phyloP scores from a whole-genome alignment of 257 asterid genomes.

The Anisodus tanguticus region DNA sequence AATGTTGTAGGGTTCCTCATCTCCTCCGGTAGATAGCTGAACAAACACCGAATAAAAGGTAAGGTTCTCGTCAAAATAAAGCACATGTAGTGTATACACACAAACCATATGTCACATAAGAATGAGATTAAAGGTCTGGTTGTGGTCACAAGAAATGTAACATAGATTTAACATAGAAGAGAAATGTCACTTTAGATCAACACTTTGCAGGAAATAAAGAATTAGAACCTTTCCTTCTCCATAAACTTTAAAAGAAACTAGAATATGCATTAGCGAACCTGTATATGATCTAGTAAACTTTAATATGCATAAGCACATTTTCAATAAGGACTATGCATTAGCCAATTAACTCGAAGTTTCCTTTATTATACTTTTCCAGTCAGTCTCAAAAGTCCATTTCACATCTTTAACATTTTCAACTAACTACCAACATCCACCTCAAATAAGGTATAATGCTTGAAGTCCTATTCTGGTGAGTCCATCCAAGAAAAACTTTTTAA shows the following conservation, averaged over 20 bases:
- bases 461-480: neutral
- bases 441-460: neutral
- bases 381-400: neutral
- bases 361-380: neutral
- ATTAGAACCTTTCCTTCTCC: neutral
- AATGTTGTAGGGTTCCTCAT: conserved; percentile 88
- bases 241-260: neutral
- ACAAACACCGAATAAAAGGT: conserved; percentile 27
- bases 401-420: conserved; percentile 6
- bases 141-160: neutral
- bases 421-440: neutral
- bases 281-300: neutral
- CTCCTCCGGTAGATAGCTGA: conserved; percentile 90
- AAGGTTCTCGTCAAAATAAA: conserved; percentile 23
- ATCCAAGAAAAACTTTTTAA: neutral
- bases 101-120: neutral
- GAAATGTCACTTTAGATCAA: conserved; percentile 20
- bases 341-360: neutral
- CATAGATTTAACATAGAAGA: neutral
- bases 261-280: neutral
- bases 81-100: conserved; percentile 6
- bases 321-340: neutral
- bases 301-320: neutral
- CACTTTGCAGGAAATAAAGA: neutral
- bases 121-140: neutral